These are phyloP conservation scores for Lepiota brunneoincarnata DNA, from an alignment of 768 basidiomycete species.

Conservation along the genomic window DNA sequence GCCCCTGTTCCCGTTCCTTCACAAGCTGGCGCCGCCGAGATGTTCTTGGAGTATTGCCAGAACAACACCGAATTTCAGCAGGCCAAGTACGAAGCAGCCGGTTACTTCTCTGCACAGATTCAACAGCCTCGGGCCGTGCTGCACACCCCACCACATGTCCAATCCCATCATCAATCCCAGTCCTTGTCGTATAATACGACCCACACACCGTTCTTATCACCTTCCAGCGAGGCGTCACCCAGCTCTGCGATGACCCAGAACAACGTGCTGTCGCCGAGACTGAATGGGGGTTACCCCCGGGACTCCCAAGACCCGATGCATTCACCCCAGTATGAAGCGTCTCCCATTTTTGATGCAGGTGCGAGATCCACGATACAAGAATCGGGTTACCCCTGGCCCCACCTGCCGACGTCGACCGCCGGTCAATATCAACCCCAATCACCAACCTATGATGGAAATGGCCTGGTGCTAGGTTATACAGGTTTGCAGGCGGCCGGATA, in stretches of 20 bases:
- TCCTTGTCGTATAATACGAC: neutral
- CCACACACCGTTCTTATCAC: neutral
- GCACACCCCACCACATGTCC: conserved; percentile 5
- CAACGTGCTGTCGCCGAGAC: neutral
- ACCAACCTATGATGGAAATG: neutral
- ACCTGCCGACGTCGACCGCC: conserved; percentile 14
- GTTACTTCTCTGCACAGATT: neutral
- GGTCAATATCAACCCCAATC: conserved; percentile 7
- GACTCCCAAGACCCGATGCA: neutral
- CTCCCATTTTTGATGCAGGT: neutral
- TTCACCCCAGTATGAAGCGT: conserved; percentile 6
- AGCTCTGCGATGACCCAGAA: neutral
- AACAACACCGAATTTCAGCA: conserved; percentile 9
- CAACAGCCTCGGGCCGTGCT: neutral
- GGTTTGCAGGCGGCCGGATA: neutral
- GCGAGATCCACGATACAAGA: neutral
- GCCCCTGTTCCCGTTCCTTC: conserved; percentile 22
- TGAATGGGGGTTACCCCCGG: neutral
- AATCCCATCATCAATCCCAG: neutral
- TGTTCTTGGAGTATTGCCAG: conserved; percentile 25
- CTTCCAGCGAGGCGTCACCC: conserved; percentile 6
- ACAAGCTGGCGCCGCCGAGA: conserved; percentile 20
- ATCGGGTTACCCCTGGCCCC: neutral
- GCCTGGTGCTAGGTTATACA: neutral
- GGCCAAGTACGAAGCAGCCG: conserved; percentile 14